phyloP scores from a whole-genome alignment of 768 basidiomycete genomes.

The Mycena rosella region DNA sequence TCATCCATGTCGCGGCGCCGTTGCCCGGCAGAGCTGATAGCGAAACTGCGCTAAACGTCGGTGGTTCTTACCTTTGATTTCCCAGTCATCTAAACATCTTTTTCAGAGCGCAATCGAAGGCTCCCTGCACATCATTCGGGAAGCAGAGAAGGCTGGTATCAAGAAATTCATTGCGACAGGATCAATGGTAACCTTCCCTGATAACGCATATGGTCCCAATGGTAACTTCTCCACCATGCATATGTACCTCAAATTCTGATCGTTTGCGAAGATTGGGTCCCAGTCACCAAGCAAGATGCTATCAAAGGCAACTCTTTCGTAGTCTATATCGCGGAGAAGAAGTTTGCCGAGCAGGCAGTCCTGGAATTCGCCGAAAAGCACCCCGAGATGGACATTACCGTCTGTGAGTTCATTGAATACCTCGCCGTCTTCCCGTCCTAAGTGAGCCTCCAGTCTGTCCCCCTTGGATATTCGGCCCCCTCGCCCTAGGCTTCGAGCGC shows the following conservation, averaged over 20 bases:
- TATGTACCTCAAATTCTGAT: neutral
- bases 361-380: conserved; percentile 31
- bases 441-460: conserved; percentile 33
- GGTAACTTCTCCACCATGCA: conserved; percentile 9
- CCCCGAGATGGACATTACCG: conserved; percentile 38
- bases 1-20: conserved; percentile 32
- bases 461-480: conserved; percentile 42
- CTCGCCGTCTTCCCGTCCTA: neutral
- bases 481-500: conserved; percentile 39
- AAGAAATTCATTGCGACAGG: conserved; percentile 42
- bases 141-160: conserved; percentile 43
- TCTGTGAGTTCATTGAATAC: conserved; percentile 6
- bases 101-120: conserved; percentile 44
- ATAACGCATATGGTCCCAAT: too few relatives aligned
- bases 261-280: conserved; percentile 25
- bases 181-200: conserved; percentile 34
- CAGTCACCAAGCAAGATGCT: conserved; percentile 32
- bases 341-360: conserved; percentile 29
- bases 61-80: neutral
- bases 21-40: conserved; percentile 29
- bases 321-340: conserved; percentile 29
- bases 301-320: conserved; percentile 16
- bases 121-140: conserved; percentile 43
- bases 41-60: conserved; percentile 17
- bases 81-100: too few relatives aligned